These are phyloP conservation scores for Akebia trifoliata DNA, from an alignment of 164 flowering plant species.

Conservation along the genomic window DNA sequence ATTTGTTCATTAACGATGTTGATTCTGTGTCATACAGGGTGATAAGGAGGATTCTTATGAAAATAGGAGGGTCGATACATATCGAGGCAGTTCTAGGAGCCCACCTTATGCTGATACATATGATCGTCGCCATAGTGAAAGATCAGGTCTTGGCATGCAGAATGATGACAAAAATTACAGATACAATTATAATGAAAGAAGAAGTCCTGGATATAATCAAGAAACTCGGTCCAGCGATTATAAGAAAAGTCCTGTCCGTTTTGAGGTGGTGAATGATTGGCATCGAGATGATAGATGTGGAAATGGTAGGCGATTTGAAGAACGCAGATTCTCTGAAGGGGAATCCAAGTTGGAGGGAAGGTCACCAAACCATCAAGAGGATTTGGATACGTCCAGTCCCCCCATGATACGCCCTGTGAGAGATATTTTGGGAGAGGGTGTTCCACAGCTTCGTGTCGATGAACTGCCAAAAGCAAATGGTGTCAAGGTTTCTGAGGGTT, in stretches of 20 bases:
- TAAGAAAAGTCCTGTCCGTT: constrained; percentile 65
- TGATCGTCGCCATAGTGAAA: constrained; percentile 62
- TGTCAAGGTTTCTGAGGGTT: constrained; percentile 41
- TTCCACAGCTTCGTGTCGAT: constrained; percentile 62
- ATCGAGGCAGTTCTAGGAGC: constrained; percentile 68
- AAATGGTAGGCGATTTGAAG: constrained; percentile 61
- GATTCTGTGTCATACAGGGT: constrained; percentile 37
- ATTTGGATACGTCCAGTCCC: constrained; percentile 51
- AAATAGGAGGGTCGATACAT: constrained; percentile 43
- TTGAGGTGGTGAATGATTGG: constrained; percentile 84
- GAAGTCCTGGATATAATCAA: constrained; percentile 79
- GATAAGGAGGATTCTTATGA: constrained; percentile 59
- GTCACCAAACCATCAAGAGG: constrained; percentile 67
- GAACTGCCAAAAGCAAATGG: constrained; percentile 82
- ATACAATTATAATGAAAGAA: constrained; percentile 41
- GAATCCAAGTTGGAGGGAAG: constrained; percentile 49
- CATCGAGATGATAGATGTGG: constrained; percentile 86
- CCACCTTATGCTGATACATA: constrained; percentile 69
- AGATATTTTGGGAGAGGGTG: constrained; percentile 86
- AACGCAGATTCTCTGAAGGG: too few species aligned
- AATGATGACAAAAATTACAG: constrained; percentile 41
- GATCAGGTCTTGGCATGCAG: constrained; percentile 64
- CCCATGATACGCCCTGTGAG: constrained; percentile 83
- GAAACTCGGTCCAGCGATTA: constrained; percentile 45
- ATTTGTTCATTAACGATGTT: neutral